These are phyloP conservation scores for Erodium texanum DNA, from an alignment of 441 rosid genomes.

Conservation along the genomic window DNA sequence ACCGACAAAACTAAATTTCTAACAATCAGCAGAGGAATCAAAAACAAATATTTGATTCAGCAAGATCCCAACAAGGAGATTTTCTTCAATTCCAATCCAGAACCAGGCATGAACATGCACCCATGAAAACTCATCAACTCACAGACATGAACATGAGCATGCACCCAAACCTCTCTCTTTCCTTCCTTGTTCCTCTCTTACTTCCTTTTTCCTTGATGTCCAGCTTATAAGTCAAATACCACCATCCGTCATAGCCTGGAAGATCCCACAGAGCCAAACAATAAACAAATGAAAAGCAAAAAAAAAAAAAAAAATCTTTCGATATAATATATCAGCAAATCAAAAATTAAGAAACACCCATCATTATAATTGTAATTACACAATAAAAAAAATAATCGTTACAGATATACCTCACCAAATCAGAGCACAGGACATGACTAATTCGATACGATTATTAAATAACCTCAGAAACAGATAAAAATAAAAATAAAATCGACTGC, in stretches of 20 bases:
- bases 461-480: not conserved
- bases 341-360: not conserved
- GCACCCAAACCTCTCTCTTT: not conserved
- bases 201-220: not conserved
- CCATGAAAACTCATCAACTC: not conserved
- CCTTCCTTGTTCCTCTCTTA: not conserved
- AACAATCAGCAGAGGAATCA: no score
- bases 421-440: not conserved
- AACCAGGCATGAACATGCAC: no score
- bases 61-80: not conserved
- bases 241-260: not conserved
- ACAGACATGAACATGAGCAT: not conserved
- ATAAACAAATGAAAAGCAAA: not conserved
- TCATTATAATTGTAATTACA: not conserved
- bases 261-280: not conserved
- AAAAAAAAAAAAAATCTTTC: no score
- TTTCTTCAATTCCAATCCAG: no score
- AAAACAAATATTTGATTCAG: not conserved
- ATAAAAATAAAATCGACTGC: not conserved
- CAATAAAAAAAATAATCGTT: not conserved
- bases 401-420: not conserved
- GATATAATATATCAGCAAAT: no score
- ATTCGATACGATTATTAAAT: not conserved
- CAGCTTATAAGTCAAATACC: not conserved
- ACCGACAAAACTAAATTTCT: not conserved